Evolutionary conservation across 208 protist species (phyloP), one percentile per base, ranked within the genome.

Genomic region (Tritrichomonas musculus): DNA sequence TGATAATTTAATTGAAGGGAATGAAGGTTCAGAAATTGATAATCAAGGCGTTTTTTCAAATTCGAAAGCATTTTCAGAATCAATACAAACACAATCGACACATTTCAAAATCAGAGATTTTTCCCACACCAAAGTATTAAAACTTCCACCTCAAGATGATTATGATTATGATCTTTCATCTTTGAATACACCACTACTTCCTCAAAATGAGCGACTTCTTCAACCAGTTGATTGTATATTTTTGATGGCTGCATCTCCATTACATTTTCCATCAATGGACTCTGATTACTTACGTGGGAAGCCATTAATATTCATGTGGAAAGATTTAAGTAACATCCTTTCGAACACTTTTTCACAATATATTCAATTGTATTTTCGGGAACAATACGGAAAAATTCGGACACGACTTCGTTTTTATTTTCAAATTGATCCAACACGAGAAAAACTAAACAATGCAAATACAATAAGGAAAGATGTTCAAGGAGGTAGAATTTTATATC

Each of bases 241-340:
- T 50, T 39, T 82, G 33, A 44, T 82, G 33, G 33, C 14, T 30
- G 33, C 73, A 47, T 41, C 30, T 3, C 41, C 73, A 8, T n/a
- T 11, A 30, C 41, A 82, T 39, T 82, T 82, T 50, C 73, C 73
- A 30, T 39, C 8, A 41, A 30, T 39, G 20, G 73, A 82, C 41
- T 82, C 73, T 11, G 73, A 82, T 22, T 82, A 82, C 50, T 50
- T 50, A 20, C 4, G 33, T 5, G 73, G 41, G 30, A 82, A 82
- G 49, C 73, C 73, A n/a, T 47, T 39, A 14, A 88, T 88, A 44
- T 88, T 41, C 57, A 88, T 88, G 77, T 88, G 77, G 77, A 20
- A 49, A 88, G 44, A 88, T 57, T 1, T 88, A 14, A 57, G 5
- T 20, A 88, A 57, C 9, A 57, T 57, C 33, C 17, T 88, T 4